These are phyloP conservation scores for Zea luxurians DNA, from an alignment of 176 grass and related monocot genomes.

Conservation along the genomic window DNA sequence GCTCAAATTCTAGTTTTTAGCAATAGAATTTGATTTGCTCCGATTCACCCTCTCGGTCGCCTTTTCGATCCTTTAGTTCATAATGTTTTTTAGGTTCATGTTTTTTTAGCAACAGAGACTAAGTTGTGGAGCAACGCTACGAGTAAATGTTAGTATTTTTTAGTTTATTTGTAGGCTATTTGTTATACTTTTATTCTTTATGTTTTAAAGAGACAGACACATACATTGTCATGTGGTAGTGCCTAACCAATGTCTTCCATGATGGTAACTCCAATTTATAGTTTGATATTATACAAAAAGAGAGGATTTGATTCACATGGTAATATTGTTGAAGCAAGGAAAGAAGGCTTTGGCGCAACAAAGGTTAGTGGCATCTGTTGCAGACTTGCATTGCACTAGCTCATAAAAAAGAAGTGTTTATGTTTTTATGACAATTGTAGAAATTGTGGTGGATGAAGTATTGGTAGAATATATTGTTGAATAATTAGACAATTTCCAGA, in stretches of 20 bases:
- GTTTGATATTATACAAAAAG: slow-evolving; percentile 95
- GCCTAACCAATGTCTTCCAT: slow-evolving; percentile 8
- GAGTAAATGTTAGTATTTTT: slow-evolving; percentile 64
- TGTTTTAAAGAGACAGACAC: slow-evolving; percentile 6
- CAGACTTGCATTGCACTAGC: slow-evolving; percentile 6
- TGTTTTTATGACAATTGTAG: neutral
- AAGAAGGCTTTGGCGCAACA: slow-evolving; percentile 79
- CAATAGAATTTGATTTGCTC: too few relatives aligned
- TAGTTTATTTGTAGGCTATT: slow-evolving; percentile 8
- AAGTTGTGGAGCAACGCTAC: slow-evolving; percentile 92
- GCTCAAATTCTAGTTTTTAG: too few relatives aligned
- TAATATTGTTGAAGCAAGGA: slow-evolving; percentile 76
- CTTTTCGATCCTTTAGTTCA: neutral
- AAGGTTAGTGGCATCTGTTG: slow-evolving; percentile 65
- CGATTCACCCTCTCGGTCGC: too few relatives aligned
- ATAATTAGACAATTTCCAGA: too few relatives aligned
- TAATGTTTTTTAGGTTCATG: slow-evolving; percentile 61
- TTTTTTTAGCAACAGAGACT: slow-evolving; percentile 76
- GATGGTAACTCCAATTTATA: slow-evolving; percentile 55
- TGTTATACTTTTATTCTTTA: slow-evolving; percentile 22
- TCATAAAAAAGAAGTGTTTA: neutral
- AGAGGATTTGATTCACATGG: slow-evolving; percentile 64
- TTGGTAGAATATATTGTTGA: slow-evolving; percentile 16
- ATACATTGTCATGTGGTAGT: neutral
- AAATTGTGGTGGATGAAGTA: slow-evolving; percentile 24